Percentiles rank a stretch among this genome's conserved stretches.
Evolutionary conservation across 2,329 filamentous ascomycete species (phyloP).

Genomic region (Aspergillus bombycis): DNA sequence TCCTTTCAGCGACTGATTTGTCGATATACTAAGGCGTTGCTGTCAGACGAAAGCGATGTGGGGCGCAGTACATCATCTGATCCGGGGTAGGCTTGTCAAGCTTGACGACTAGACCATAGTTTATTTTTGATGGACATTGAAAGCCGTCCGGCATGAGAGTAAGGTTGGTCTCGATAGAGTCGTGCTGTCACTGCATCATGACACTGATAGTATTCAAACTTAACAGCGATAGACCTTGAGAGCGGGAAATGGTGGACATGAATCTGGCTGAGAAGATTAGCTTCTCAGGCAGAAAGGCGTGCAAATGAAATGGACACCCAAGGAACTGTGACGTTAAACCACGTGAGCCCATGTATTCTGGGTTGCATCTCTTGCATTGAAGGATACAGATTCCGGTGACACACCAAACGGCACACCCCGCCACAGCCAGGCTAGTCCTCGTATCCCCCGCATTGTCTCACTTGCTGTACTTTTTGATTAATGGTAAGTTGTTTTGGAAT

Average conservation of each 20-base stretch:
- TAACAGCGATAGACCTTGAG: neutral
- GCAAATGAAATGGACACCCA: neutral
- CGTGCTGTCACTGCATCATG: neutral
- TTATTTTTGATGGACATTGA: neutral
- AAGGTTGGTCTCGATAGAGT: neutral
- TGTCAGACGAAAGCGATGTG: neutral
- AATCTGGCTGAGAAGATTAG: neutral
- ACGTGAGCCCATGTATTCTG: neutral
- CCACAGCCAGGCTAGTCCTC: neutral
- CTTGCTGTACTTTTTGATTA: neutral
- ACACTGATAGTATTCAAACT: neutral
- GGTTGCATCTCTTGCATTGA: neutral
- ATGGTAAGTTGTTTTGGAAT: neutral
- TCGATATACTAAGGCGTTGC: neutral
- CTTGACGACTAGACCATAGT: neutral
- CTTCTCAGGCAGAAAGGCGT: neutral
- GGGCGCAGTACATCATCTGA: slow-evolving; percentile 5
- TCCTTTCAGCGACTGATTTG: neutral
- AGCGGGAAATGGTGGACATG: neutral
- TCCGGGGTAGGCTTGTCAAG: neutral
- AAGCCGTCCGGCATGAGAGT: neutral
- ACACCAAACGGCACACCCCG: neutral
- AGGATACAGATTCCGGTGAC: neutral
- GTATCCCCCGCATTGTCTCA: neutral
- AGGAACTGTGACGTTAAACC: neutral